Evolutionary conservation across 2,329 filamentous ascomycete species (phyloP).

Genomic region (Diaporthe sp.): DNA sequence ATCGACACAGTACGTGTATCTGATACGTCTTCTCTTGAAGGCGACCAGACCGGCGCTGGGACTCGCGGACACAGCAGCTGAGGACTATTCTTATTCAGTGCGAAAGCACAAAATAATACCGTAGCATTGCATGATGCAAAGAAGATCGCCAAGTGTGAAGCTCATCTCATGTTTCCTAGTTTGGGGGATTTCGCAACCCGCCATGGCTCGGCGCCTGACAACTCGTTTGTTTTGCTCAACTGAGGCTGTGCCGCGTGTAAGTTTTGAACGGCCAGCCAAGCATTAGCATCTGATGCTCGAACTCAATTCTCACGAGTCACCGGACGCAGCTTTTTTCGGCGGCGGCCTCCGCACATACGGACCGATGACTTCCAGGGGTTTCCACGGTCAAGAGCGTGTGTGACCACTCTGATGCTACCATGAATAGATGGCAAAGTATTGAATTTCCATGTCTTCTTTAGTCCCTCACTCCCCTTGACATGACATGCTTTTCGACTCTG

Average conservation of each 20-base stretch:
- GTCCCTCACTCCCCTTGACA: too few species aligned
- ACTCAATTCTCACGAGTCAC: background rate
- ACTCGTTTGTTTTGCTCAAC: background rate
- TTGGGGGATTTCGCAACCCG: background rate
- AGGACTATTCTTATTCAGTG: background rate
- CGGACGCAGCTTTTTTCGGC: background rate
- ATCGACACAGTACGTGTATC: background rate
- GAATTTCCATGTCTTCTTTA: background rate
- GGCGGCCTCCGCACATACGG: slow-evolving; percentile 5
- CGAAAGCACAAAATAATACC: background rate
- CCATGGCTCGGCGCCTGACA: background rate
- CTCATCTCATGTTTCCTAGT: slow-evolving; percentile 18
- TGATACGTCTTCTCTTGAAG: background rate
- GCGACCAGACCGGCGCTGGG: background rate
- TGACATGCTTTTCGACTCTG: background rate
- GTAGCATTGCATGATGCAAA: slow-evolving; percentile 29
- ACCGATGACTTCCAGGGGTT: too few species aligned
- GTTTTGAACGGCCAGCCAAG: background rate
- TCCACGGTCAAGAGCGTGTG: too few species aligned
- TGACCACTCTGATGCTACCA: background rate
- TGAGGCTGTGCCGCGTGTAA: background rate
- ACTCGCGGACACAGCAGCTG: background rate
- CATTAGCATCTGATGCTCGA: background rate
- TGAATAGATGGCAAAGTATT: background rate
- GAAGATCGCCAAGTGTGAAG: slow-evolving; percentile 13